Percentiles rank a stretch among this genome's conserved stretches.
Evolutionary conservation across 495 filamentous ascomycete genomes (phyloP).

Genomic region (Neurospora sp.): DNA sequence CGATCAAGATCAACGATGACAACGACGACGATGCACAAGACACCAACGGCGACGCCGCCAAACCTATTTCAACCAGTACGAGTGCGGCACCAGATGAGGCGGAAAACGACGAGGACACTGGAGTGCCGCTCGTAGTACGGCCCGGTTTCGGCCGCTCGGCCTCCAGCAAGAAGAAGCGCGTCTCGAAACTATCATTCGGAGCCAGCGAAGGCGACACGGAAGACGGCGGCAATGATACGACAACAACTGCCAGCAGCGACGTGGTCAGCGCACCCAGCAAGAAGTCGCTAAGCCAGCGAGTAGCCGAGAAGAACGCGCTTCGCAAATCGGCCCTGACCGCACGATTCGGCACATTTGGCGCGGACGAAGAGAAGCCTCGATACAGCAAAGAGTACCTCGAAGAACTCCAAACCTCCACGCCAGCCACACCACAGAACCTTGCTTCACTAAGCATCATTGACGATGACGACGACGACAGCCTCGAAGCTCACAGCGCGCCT

Average conservation of each 20-base stretch:
- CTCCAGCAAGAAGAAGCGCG: conserved; percentile 49
- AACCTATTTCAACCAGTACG: neutral
- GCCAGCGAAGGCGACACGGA: conserved; percentile 47
- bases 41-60: neutral
- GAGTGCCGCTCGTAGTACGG: conserved; percentile 25
- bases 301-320: conserved; percentile 60
- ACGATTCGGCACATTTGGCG: conserved; percentile 37
- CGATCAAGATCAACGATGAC: conserved; percentile 31
- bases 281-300: conserved; percentile 59
- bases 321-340: conserved; percentile 43
- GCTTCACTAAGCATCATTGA: conserved; percentile 18
- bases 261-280: conserved; percentile 54
- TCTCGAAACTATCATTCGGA: conserved; percentile 66
- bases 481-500: neutral
- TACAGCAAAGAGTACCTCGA: conserved; percentile 83
- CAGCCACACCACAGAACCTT: conserved; percentile 58
- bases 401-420: conserved; percentile 74
- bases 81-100: conserved; percentile 16
- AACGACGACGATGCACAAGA: conserved; percentile 10
- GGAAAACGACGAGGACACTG: conserved; percentile 31
- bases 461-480: conserved; percentile 7
- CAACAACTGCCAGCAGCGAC: conserved; percentile 26
- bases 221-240: conserved; percentile 29
- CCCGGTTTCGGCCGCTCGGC: conserved; percentile 26
- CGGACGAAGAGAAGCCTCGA: conserved; percentile 60